Evolutionary conservation across 179 eudicot species (phyloP).

Genomic region (Spinacia oleracea): DNA sequence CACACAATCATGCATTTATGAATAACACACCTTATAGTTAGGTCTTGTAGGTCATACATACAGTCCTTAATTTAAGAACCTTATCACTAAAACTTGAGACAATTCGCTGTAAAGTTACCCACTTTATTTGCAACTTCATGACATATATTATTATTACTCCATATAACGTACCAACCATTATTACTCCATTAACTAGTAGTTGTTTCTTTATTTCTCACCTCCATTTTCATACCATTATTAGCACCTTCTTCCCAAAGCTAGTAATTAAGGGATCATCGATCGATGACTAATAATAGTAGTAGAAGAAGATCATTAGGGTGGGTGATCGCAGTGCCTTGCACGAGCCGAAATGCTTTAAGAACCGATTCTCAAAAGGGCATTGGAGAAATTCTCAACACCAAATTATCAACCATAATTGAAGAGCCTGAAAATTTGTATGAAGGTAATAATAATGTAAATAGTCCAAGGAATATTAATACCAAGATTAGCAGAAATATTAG

Average conservation of each 20-base stretch:
- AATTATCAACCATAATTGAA: conserved; percentile 30
- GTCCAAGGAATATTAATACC: background rate
- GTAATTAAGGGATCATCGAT: too few relatives aligned
- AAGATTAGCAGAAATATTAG: background rate
- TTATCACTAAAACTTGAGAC: conserved; percentile 12
- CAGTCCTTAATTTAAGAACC: background rate
- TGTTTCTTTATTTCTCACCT: too few relatives aligned
- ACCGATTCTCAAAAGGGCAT: conserved; percentile 33
- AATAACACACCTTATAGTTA: conserved; percentile 3
- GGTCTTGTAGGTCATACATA: conserved; percentile 20
- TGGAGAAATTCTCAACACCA: conserved; percentile 30
- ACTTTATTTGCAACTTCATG: conserved; percentile 11
- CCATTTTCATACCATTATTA: background rate
- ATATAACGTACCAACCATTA: background rate
- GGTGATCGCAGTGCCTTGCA: conserved; percentile 28
- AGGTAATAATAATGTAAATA: background rate
- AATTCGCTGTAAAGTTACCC: conserved; percentile 34
- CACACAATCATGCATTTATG: conserved; percentile 18
- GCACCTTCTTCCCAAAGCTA: background rate
- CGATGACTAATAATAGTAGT: conserved; percentile 18
- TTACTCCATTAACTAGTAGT: too few relatives aligned
- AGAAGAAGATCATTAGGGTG: conserved; percentile 28
- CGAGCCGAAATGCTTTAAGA: conserved; percentile 30
- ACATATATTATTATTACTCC: conserved; percentile 5
- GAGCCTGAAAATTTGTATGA: conserved; percentile 15